These are phyloP conservation scores for Candida suzukii DNA, from an alignment of 805 yeast species.

Conservation along the genomic window DNA sequence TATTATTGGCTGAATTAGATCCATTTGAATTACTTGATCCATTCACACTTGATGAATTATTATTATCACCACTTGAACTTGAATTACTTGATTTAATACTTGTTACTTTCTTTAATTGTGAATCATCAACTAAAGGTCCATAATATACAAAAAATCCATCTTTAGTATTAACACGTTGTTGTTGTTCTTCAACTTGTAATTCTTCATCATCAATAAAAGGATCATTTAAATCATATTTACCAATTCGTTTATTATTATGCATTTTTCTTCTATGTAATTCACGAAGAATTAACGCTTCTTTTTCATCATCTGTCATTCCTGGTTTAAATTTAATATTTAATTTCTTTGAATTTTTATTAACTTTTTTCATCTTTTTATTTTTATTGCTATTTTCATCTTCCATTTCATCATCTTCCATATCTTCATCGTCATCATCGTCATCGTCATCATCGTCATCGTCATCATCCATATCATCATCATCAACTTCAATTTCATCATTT, in stretches of 20 bases:
- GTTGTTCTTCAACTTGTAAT: constrained; percentile 85
- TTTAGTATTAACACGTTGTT: constrained; percentile 82
- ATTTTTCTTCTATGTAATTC: constrained; percentile 31
- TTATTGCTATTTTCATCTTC: constrained; percentile 11
- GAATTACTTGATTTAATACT: neutral
- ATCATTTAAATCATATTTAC: constrained; percentile 86
- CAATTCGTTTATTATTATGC: constrained; percentile 64
- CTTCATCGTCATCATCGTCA: constrained; percentile 29
- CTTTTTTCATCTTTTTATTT: constrained; percentile 11
- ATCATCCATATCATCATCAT: constrained; percentile 33
- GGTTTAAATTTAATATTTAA: constrained; percentile 22
- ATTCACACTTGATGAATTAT: neutral
- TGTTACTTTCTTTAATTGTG: neutral
- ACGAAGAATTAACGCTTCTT: constrained; percentile 22
- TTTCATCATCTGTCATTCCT: constrained; percentile 26
- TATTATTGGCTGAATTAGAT: neutral
- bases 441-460: constrained; percentile 38
- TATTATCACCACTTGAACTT: neutral
- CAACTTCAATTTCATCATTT: no score
- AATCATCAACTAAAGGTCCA: constrained; percentile 78
- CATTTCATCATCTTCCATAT: constrained; percentile 27
- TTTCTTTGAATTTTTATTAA: constrained; percentile 4
- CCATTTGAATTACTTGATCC: neutral
- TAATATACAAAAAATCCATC: constrained; percentile 95
- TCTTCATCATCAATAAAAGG: constrained; percentile 97